Base-by-base conservation (phyloP, 306 rosid genomes). In the Quercus berberidifolia region DNA sequence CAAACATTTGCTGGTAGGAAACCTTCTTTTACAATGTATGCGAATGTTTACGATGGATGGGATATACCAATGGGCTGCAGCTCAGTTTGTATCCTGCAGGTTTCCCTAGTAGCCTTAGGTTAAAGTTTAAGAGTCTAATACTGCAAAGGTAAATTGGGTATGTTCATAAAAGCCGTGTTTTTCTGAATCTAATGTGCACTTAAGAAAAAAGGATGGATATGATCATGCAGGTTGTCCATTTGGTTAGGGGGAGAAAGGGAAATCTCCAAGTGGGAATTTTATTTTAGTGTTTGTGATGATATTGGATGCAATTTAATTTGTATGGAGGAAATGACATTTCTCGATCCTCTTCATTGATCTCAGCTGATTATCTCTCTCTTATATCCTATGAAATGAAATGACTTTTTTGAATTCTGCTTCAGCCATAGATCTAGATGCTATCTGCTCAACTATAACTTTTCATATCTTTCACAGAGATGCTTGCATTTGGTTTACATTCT, bases 401-500 rank as follows among this genome's bases (percentile, higher is more conserved):
- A 17, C 10, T 63, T 33, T 65, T 9, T 65, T 9, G 13, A 26
- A 21, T 31, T 35, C 51, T 6, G 4, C 41, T 21, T 73, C n/a
- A 5, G 58, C 21, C 3, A 11, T 35, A 23, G 15, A 52, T 28
- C 55, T 51, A 65, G 21, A 31, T 4, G 20, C 18, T 31, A 56
- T 52, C 38, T 38, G 18, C 14, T 31, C 55, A 55, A 77, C 55
- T 43, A 3, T 33, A 59, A 12, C 38, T 17, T 52, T 18, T 25
- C 20, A 20, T 63, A 58, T 62, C 17, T 21, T 55, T 76, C 35
- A 52, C 75, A 20, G 43, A 2, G 58, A 59, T 74, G 41, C 35
- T 77, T 85, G 73, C 23, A 43, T 79, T 20, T 60, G 54, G 68
- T 78, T 31, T 68, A 26, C 83, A 13, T 9, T n/a, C 5, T 59